Evolutionary conservation across 2,329 filamentous ascomycete genomes (phyloP).

Genomic region (Chaetomium strumarium): DNA sequence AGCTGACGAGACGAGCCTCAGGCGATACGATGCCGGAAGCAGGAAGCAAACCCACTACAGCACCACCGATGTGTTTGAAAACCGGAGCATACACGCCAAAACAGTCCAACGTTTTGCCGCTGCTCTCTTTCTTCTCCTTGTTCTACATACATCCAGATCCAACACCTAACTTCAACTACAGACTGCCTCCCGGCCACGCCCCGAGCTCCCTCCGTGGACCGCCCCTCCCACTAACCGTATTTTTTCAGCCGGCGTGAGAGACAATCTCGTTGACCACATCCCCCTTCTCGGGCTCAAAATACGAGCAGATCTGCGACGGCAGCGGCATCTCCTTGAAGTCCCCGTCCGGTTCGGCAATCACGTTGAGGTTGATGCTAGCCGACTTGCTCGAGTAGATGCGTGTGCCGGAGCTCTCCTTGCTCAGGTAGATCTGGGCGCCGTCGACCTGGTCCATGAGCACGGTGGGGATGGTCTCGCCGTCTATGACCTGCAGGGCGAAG

Average conservation of each 20-base stretch:
- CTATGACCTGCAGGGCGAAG: conserved; percentile 89
- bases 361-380: conserved; percentile 77
- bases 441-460: conserved; percentile 91
- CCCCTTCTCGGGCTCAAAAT: conserved; percentile 63
- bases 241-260: conserved; percentile 70
- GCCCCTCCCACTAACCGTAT: not conserved
- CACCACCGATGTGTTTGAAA: not conserved
- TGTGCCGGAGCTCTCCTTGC: conserved; percentile 68
- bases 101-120: not conserved
- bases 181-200: too few species aligned
- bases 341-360: conserved; percentile 63
- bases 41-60: not conserved
- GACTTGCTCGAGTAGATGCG: conserved; percentile 90
- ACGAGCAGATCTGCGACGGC: conserved; percentile 81
- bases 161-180: not conserved
- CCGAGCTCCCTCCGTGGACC: not conserved
- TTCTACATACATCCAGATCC: not conserved
- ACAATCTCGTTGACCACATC: conserved; percentile 89
- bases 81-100: not conserved
- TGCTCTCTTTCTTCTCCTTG: not conserved
- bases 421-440: conserved; percentile 79
- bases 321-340: conserved; percentile 85
- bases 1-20: too few species aligned
- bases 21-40: too few species aligned
- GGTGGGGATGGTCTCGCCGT: conserved; percentile 64